phyloP scores from a whole-genome alignment of 2,329 filamentous ascomycete genomes.

The Penicillium carneum region DNA sequence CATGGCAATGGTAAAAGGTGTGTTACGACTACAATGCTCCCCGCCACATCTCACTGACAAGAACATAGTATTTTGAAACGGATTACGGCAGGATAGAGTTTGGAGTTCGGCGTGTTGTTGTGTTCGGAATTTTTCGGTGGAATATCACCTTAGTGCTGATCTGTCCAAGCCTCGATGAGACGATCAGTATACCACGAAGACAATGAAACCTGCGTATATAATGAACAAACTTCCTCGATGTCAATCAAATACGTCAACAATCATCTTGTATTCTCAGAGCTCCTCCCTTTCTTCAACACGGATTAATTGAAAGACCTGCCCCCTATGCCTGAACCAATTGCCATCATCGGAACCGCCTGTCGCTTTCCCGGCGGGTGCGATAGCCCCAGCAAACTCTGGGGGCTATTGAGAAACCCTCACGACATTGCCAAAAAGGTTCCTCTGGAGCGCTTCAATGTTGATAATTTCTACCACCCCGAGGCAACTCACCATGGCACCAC shows the following conservation, averaged over 20 bases:
- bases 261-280: too few species aligned
- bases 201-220: background rate
- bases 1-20: conserved; percentile 8
- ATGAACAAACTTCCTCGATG: background rate
- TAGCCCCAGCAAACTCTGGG: background rate
- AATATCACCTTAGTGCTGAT: background rate
- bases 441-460: background rate
- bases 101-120: background rate
- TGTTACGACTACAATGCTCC: background rate
- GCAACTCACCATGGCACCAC: background rate
- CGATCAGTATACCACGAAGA: background rate
- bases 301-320: too few species aligned
- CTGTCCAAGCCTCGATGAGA: background rate
- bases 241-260: too few species aligned
- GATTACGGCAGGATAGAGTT: background rate
- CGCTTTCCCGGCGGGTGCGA: background rate
- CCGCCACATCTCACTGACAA: background rate
- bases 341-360: background rate
- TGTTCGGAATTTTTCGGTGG: background rate
- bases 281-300: too few species aligned
- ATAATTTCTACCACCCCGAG: conserved; percentile 1
- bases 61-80: too few species aligned
- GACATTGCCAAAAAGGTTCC: background rate
- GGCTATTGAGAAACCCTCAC: background rate
- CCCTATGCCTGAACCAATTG: background rate